These are phyloP conservation scores for Arabidopsis thaliana DNA, from an alignment of 345 rosid genomes.

Conservation along the genomic window TAIR10.1 NC_003071.7:12813001-12813500, in stretches of 20 bases:
- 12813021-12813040: too few relatives aligned
- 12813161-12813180: neutral
- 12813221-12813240: too few relatives aligned
- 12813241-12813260: too few relatives aligned
- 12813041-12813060: too few relatives aligned
- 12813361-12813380: slow-evolving; percentile 40
- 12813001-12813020: too few relatives aligned
- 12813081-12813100: neutral
- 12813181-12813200: too few relatives aligned
- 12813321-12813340: slow-evolving; percentile 7
- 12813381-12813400: neutral
- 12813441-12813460: slow-evolving; percentile 36
- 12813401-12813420: neutral
- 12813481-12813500: slow-evolving; percentile 46
- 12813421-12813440: slow-evolving; percentile 39
- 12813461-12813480: slow-evolving; percentile 35
- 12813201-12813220: too few relatives aligned
- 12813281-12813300: slow-evolving; percentile 21
- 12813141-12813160: neutral
- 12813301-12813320: neutral
- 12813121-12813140: neutral
- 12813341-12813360: slow-evolving; percentile 10
- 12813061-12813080: too few relatives aligned
- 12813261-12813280: slow-evolving; percentile 6
- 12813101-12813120: neutral